These are phyloP conservation scores for Clohesyomyces aquaticus DNA, from an alignment of 495 filamentous ascomycete species.

Conservation along the genomic window DNA sequence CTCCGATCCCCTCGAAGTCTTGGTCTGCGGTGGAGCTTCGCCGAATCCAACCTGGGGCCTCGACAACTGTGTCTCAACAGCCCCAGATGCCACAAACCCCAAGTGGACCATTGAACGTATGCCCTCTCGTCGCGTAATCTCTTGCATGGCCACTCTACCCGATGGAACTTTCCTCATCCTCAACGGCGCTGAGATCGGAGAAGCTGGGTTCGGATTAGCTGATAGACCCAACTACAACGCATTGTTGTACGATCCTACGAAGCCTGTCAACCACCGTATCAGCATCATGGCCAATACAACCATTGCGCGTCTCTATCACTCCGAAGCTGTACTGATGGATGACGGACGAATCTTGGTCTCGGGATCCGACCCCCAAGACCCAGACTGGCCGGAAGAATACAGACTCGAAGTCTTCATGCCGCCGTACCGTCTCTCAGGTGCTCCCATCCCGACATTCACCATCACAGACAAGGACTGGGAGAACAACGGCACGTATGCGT, in stretches of 20 bases:
- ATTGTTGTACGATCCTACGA: slow-evolving; percentile 62
- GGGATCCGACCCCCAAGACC: slow-evolving; percentile 65
- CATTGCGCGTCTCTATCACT: slow-evolving; percentile 66
- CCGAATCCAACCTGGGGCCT: slow-evolving; percentile 53
- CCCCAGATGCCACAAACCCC: slow-evolving; percentile 58
- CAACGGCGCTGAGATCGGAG: slow-evolving; percentile 63
- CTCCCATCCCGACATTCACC: slow-evolving; percentile 50
- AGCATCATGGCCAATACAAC: slow-evolving; percentile 68
- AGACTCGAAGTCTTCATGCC: slow-evolving; percentile 68
- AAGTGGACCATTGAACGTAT: slow-evolving; percentile 67
- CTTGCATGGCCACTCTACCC: slow-evolving; percentile 66
- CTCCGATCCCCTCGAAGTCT: slow-evolving; percentile 55
- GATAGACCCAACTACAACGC: slow-evolving; percentile 63
- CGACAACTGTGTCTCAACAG: slow-evolving; percentile 67
- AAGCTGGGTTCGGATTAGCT: slow-evolving; percentile 65
- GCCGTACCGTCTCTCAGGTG: slow-evolving; percentile 59
- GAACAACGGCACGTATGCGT: slow-evolving; percentile 41
- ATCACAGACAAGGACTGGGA: slow-evolving; percentile 52
- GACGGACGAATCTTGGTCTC: slow-evolving; percentile 68
- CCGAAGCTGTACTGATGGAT: slow-evolving; percentile 65
- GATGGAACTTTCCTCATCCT: slow-evolving; percentile 68
- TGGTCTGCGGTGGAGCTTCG: slow-evolving; percentile 66
- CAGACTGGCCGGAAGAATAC: slow-evolving; percentile 60
- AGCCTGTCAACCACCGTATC: slow-evolving; percentile 60
- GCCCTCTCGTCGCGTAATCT: slow-evolving; percentile 65